phyloP scores from a whole-genome alignment of 148 eudicot species.

The Amaranthus palmeri region DNA sequence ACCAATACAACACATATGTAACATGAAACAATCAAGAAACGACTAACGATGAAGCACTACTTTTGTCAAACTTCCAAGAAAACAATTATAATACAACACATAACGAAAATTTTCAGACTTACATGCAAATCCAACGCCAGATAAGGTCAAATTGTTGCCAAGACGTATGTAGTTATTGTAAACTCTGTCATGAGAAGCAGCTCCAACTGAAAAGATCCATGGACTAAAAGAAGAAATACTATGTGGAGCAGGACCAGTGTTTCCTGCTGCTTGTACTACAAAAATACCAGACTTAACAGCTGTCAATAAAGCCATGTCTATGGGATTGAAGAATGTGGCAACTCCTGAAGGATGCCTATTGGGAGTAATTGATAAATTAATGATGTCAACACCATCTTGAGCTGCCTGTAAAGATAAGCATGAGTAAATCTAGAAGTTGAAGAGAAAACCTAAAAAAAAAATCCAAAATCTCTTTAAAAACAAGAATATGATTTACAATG shows the following conservation, averaged over 20 bases:
- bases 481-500: too few relatives aligned
- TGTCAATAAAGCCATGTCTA: conserved; percentile 92
- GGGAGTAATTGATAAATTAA: conserved; percentile 97
- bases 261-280: conserved; percentile 98
- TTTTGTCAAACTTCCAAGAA: too few relatives aligned
- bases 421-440: neutral
- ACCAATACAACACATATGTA: too few relatives aligned
- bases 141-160: conserved; percentile 71
- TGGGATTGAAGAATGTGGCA: conserved; percentile 94
- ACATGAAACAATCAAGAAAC: too few relatives aligned
- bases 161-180: conserved; percentile 75
- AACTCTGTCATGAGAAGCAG: conserved; percentile 88
- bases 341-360: conserved; percentile 98
- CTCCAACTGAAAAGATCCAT: conserved; percentile 98
- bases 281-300: conserved; percentile 91
- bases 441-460: neutral
- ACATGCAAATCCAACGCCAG: conserved; percentile 97
- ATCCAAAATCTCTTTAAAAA: neutral
- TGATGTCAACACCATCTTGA: conserved; percentile 94
- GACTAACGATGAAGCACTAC: too few relatives aligned
- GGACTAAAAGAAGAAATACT: conserved; percentile 96
- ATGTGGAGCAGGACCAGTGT: conserved; percentile 94
- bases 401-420: conserved; percentile 64
- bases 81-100: neutral
- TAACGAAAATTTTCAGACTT: conserved; percentile 31